phyloP scores from a whole-genome alignment of 768 basidiomycete species.

The Tephrocybe sp. region DNA sequence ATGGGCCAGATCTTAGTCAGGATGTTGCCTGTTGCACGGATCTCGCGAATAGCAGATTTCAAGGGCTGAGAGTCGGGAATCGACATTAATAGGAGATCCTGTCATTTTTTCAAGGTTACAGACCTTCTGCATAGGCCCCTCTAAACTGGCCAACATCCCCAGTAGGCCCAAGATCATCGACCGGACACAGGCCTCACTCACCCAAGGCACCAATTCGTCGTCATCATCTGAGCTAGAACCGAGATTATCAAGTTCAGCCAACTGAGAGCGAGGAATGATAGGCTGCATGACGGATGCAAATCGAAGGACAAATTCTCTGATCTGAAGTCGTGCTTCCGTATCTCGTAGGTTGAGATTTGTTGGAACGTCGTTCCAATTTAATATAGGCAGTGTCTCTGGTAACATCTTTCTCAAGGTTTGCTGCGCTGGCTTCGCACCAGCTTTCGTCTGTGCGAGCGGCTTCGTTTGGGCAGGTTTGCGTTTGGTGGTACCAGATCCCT shows the following conservation, averaged over 20 bases:
- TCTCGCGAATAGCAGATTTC: slow-evolving; percentile 44
- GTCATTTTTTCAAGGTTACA: slow-evolving; percentile 1
- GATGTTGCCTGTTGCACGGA: slow-evolving; percentile 51
- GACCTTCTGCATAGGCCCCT: slow-evolving; percentile 36
- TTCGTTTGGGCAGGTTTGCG: neutral
- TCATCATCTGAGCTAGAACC: slow-evolving; percentile 34
- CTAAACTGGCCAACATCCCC: slow-evolving; percentile 45
- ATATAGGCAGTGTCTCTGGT: slow-evolving; percentile 37
- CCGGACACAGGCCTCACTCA: slow-evolving; percentile 63
- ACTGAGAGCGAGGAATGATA: slow-evolving; percentile 36
- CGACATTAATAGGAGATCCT: neutral
- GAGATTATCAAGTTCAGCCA: slow-evolving; percentile 65
- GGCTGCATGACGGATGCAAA: slow-evolving; percentile 54
- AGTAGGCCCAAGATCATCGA: slow-evolving; percentile 63
- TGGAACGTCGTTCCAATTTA: slow-evolving; percentile 53
- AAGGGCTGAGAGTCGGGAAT: slow-evolving; percentile 29
- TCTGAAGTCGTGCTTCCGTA: slow-evolving; percentile 60
- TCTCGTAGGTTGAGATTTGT: slow-evolving; percentile 40
- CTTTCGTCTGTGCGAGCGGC: slow-evolving; percentile 1
- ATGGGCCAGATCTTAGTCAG: slow-evolving; percentile 62
- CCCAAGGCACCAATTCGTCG: slow-evolving; percentile 50
- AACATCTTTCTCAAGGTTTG: slow-evolving; percentile 25
- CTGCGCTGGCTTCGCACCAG: slow-evolving; percentile 19
- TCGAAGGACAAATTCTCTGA: slow-evolving; percentile 72
- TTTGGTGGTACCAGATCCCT: neutral